Percentiles rank a stretch among this genome's conserved stretches.
These are phyloP conservation scores for Colletotrichum eremochloae DNA, from an alignment of 2,329 filamentous ascomycete genomes.

Conservation along the genomic window DNA sequence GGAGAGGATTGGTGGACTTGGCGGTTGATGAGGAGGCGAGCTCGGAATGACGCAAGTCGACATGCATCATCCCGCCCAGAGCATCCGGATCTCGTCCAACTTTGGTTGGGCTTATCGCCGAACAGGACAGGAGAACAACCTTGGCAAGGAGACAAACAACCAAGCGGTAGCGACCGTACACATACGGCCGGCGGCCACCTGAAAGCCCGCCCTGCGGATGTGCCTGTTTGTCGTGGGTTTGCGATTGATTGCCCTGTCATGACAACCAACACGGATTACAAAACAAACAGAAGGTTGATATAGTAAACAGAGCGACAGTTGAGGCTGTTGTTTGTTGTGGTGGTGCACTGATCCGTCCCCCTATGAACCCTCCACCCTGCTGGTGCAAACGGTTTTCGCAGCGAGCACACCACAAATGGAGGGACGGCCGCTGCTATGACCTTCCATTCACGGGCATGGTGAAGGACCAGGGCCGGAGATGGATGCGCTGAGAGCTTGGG, in stretches of 20 bases:
- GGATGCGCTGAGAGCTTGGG: not conserved
- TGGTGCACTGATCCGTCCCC: not conserved
- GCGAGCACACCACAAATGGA: not conserved
- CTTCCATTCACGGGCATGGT: not conserved
- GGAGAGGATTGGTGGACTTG: not conserved
- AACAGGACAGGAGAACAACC: not conserved
- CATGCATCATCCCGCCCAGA: not conserved
- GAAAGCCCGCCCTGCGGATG: not conserved
- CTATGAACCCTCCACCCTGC: not conserved
- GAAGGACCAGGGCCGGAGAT: not conserved
- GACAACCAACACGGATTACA: slow-evolving; percentile 7
- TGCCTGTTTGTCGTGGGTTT: not conserved
- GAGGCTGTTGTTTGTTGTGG: not conserved
- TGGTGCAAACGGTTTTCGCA: not conserved
- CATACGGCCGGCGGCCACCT: too few species aligned
- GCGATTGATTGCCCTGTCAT: slow-evolving; percentile 7
- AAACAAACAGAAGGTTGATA: slow-evolving; percentile 18
- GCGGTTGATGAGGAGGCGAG: not conserved
- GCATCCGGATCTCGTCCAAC: not conserved
- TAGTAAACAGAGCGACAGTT: not conserved
- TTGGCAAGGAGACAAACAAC: not conserved
- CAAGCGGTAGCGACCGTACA: not conserved
- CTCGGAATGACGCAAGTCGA: slow-evolving; percentile 3
- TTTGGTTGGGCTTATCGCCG: not conserved
- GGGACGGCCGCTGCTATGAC: slow-evolving; percentile 12